A percentile compares a stretch with the other conserved stretches of the same genome.
Conservation (phyloP, 192 early-diverging fungal genomes). For the Paraglomus brasilianum region DNA sequence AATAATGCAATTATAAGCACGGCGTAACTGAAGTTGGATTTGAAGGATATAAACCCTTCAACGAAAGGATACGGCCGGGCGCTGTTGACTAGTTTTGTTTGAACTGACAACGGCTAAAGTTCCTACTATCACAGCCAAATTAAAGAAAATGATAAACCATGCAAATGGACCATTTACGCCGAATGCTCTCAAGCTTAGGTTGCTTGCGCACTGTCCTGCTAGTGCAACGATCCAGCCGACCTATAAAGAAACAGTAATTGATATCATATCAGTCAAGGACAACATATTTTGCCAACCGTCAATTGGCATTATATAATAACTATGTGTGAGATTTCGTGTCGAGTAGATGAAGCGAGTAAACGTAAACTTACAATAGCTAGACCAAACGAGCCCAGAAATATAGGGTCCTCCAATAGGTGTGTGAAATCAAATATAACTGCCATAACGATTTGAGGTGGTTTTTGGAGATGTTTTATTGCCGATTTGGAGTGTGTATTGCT, state of each 20-base stretch:
- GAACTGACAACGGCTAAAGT: slow-evolving; percentile 34
- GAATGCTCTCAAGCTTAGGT: neutral
- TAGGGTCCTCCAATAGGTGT: too few species aligned
- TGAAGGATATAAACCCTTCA: neutral
- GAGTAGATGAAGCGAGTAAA: too few species aligned
- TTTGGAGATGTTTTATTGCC: too few species aligned
- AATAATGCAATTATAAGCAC: slow-evolving; percentile 10
- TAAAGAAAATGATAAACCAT: slow-evolving; percentile 48
- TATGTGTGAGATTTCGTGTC: too few species aligned
- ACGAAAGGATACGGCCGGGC: slow-evolving; percentile 34
- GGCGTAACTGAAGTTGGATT: neutral
- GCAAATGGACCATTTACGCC: neutral
- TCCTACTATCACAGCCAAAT: slow-evolving; percentile 41
- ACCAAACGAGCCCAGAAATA: too few species aligned
- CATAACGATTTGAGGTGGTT: too few species aligned
- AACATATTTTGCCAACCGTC: too few species aligned
- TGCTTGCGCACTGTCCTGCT: slow-evolving; percentile 33
- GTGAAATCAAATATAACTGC: too few species aligned
- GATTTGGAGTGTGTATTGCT: too few species aligned
- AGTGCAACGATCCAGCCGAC: slow-evolving; percentile 50
- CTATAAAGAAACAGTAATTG: slow-evolving; percentile 29
- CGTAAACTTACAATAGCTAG: too few species aligned
- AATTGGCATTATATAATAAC: too few species aligned
- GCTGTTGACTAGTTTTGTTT: slow-evolving; percentile 37
- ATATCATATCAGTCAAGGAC: too few species aligned